Conservation (phyloP, 305 asterid species). For the Galium porrigens region DNA sequence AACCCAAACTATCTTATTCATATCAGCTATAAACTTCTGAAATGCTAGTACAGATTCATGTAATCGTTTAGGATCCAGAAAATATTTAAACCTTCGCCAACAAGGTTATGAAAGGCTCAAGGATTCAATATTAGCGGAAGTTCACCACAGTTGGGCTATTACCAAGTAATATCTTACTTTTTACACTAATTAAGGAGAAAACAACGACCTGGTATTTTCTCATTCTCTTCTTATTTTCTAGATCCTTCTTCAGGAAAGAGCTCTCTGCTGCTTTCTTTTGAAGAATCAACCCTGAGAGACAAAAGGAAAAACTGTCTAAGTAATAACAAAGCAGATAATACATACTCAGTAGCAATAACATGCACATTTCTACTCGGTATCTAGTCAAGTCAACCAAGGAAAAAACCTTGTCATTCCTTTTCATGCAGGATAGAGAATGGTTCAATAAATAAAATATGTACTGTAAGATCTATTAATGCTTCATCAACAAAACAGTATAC, state of each 20-base stretch:
- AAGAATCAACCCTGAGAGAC: constrained; percentile 30
- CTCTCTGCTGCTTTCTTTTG: constrained; percentile 40
- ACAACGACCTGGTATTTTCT: constrained; percentile 59
- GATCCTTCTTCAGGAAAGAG: constrained; percentile 45
- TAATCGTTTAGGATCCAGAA: not conserved
- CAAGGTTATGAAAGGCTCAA: not conserved
- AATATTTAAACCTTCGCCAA: not conserved
- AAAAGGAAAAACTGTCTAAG: constrained; percentile 14
- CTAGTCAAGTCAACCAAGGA: constrained; percentile 1
- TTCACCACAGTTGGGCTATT: not conserved
- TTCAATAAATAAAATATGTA: not conserved
- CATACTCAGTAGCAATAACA: not conserved
- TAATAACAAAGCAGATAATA: not conserved
- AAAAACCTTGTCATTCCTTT: not conserved
- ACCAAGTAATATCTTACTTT: not conserved
- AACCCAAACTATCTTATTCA: not conserved
- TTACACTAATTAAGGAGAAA: not conserved
- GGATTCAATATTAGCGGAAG: not conserved
- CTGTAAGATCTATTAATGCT: not conserved
- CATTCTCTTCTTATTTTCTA: constrained; percentile 46
- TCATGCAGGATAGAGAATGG: not conserved
- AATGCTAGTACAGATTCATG: not conserved
- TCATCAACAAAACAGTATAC: not conserved
- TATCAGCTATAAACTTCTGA: not conserved
- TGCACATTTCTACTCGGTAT: not conserved